Conservation (phyloP, 257 asterid species). For the Knoxia roxburghii region DNA sequence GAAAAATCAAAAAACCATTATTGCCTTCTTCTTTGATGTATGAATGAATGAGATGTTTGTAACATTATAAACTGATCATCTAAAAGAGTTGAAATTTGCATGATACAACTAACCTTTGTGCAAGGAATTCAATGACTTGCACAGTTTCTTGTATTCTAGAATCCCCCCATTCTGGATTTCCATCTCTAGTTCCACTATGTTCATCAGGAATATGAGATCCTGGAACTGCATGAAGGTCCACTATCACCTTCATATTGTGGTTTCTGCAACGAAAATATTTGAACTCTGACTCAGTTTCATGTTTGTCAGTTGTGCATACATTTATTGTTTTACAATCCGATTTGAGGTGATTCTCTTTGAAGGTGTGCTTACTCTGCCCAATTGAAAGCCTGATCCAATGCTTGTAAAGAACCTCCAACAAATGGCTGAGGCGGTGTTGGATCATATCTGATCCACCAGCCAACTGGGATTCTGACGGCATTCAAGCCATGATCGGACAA, state of each 20-base stretch:
- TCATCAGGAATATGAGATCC: slow-evolving; percentile 69
- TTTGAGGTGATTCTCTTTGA: slow-evolving; percentile 31
- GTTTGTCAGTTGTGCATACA: too few species aligned
- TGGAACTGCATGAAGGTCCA: slow-evolving; percentile 71
- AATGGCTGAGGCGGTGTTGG: slow-evolving; percentile 58
- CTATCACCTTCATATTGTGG: slow-evolving; percentile 43
- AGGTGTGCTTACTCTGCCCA: slow-evolving; percentile 66
- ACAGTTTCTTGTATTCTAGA: slow-evolving; percentile 49
- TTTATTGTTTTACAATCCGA: too few species aligned
- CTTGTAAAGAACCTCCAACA: slow-evolving; percentile 58
- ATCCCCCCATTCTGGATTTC: slow-evolving; percentile 66
- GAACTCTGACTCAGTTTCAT: not conserved
- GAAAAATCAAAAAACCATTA: slow-evolving; percentile 18
- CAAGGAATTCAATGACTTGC: slow-evolving; percentile 40
- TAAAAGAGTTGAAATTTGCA: not conserved
- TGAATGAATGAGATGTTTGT: not conserved
- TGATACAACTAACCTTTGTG: slow-evolving; percentile 29
- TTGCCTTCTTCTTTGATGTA: too few species aligned
- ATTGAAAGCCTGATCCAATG: slow-evolving; percentile 58
- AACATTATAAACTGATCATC: not conserved
- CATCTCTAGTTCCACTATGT: slow-evolving; percentile 63
- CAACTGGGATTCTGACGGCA: slow-evolving; percentile 72
- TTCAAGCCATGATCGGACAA: slow-evolving; percentile 40
- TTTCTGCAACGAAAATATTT: slow-evolving; percentile 32
- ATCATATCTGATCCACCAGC: slow-evolving; percentile 68